Base-by-base conservation (phyloP, 2,329 filamentous ascomycete genomes). In the Cercospora sojina region DNA sequence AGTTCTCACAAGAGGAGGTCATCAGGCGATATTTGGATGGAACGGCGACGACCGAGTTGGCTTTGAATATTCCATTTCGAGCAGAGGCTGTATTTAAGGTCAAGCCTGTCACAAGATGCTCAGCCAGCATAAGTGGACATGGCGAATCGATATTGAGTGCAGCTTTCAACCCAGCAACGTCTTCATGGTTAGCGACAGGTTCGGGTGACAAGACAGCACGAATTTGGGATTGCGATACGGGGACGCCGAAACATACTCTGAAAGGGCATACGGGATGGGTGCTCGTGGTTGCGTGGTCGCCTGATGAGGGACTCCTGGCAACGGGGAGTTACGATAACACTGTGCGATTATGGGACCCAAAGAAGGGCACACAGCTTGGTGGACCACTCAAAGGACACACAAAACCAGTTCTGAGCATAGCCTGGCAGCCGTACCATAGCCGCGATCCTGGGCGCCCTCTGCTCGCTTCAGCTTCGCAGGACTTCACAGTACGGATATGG, bases 11-110 rank as follows among this genome's bases (percentile, higher is more conserved):
- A 64, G 71, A 74, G 32, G 73, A 74, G 49, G 71, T 79, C 20
- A 74, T 79, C 65, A 82, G 80, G 59, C 78, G 80, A 41, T 81
- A 83, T 68, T 60, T 82, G 60, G 81, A 82, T n/a, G 82, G 82
- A 13, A 80, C 79, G 12, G 62, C 62, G 6, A 64, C 62, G 8
- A 64, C 77, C 75, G 88, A 90, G 82, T 85, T 87, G 68, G 83
- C 85, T 35, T 81, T 90, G 27, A 83, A 84, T 47, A 83, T 90
- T 13, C 85, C 88, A 66, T 89, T 87, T 77, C 86, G 87, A 41
- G 94, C 95, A 0, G 94, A 99, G 79, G 92, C 94, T 23, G 91
- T 98, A 0, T 98, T 97, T 83, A 89, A 90, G 74, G 95, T 98
- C 25, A 93, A 95, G 74, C 91, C 92, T 10, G 93, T 97, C 49